Evolutionary conservation across 2,329 filamentous ascomycete genomes (phyloP), one percentile per base, ranked within the genome.

Genomic region (Calonectria leucothoes): DNA sequence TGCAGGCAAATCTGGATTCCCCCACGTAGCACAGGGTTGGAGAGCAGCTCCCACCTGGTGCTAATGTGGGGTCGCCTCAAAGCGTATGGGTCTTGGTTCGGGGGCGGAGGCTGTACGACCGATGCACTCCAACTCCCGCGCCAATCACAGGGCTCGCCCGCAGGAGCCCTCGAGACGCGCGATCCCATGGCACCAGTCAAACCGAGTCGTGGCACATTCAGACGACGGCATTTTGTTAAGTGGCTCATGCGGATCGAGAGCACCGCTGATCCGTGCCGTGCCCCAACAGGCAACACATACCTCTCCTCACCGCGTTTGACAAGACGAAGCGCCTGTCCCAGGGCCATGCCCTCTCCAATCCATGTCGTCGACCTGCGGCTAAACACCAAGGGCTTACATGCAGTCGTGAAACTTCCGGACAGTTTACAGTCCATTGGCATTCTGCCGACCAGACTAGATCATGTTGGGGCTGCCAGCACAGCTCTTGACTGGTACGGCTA

Each of bases 401-500:
- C 67, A 68, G 42, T 69, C 67, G 57, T 65, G 57, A 66, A 73
- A 70, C 66, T 52, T 59, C 59, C 48, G 35, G 68, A 42, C 49
- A 68, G 31, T 49, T n/a, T 25, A 61, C 33, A 61, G 66, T 42
- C 61, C 61, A 76, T 69, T 72, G 76, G 72, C 72, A 77, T 79
- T 80, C 73, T 77, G 42, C 76, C 78, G 74, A 73, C 48, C 57
- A 69, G 75, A 66, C 73, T 78, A 77, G 73, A 76, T 71, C 66
- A 51, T 37, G 66, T 71, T 73, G 72, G 77, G 69, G 71, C 72
- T 45, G 59, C 65, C 66, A 71, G 71, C 64, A 72, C 70, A 71
- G 68, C 74, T 80, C 77, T 75, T 80, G 63, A 80, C 79, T 80
- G 79, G 79, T 61, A 80, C 79, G 79, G 79, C 78, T 80, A 80